phyloP scores from a whole-genome alignment of 2,329 filamentous ascomycete genomes.

The Aurifilum marmelostoma region DNA sequence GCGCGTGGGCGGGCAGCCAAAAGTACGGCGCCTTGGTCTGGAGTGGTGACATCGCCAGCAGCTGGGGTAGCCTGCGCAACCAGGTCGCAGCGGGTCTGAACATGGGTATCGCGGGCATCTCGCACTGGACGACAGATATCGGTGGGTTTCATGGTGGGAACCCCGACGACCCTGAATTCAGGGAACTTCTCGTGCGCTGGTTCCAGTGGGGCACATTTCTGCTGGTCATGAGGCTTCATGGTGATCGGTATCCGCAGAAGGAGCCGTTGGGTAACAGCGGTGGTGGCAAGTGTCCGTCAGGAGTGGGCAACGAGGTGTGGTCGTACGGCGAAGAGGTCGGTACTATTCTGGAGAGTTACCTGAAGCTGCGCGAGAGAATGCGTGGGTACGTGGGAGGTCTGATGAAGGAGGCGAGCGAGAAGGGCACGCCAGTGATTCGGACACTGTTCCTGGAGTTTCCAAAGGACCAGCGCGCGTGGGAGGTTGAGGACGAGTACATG shows the following conservation, averaged over 20 bases:
- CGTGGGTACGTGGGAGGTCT: conserved; percentile 59
- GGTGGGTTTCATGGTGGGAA: conserved; percentile 71
- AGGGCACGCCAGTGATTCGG: conserved; percentile 64
- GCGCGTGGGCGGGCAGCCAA: conserved; percentile 59
- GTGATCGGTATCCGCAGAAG: conserved; percentile 62
- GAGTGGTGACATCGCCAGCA: conserved; percentile 68
- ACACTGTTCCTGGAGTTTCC: conserved; percentile 69
- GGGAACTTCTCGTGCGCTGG: conserved; percentile 68
- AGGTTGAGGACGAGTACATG: conserved; percentile 65
- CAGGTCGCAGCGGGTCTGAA: conserved; percentile 67
- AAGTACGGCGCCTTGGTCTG: conserved; percentile 68
- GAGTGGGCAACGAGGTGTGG: conserved; percentile 67
- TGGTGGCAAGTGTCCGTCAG: conserved; percentile 49
- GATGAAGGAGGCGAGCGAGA: conserved; percentile 63
- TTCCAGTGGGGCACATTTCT: conserved; percentile 72
- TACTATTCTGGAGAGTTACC: conserved; percentile 61
- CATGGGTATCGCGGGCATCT: conserved; percentile 66
- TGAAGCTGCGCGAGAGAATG: conserved; percentile 60
- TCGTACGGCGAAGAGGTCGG: conserved; percentile 65
- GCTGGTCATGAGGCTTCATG: conserved; percentile 69
- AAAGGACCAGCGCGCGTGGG: conserved; percentile 55
- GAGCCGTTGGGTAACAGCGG: conserved; percentile 40
- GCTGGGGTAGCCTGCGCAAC: conserved; percentile 61
- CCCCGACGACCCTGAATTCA: conserved; percentile 56
- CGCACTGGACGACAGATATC: conserved; percentile 74